Percentiles rank a stretch among this genome's conserved stretches.
These are phyloP conservation scores for Fragaria ananassa DNA, from an alignment of 306 rosid genomes.

Conservation along the genomic window DNA sequence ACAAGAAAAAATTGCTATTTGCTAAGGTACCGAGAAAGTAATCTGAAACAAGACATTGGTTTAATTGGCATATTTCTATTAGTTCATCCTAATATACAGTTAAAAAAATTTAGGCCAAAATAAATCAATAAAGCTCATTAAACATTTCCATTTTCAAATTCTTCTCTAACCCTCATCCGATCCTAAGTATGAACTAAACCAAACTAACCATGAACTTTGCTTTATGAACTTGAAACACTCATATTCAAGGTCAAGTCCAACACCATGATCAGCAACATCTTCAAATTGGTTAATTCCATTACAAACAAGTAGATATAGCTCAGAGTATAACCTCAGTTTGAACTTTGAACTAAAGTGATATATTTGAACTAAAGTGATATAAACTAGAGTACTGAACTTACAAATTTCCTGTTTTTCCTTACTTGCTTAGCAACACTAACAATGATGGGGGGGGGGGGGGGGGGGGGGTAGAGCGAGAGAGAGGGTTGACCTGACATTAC, in stretches of 20 bases:
- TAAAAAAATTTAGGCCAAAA: neutral
- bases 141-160: neutral
- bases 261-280: neutral
- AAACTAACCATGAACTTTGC: neutral
- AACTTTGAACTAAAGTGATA: neutral
- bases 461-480: neutral
- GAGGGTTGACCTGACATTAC: constrained; percentile 31
- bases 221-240: constrained; percentile 13
- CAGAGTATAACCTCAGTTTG: neutral
- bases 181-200: neutral
- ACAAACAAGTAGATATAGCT: neutral
- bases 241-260: neutral
- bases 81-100: neutral
- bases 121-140: neutral
- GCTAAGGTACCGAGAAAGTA: neutral
- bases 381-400: neutral
- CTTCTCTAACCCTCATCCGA: too few relatives aligned
- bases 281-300: neutral
- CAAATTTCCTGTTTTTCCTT: constrained; percentile 3
- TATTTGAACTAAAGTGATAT: neutral
- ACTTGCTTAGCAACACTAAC: constrained; percentile 12
- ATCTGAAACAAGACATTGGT: neutral
- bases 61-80: neutral
- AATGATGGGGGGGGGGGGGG: neutral
- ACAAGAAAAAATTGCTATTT: neutral